Evolutionary conservation across 768 basidiomycete genomes (phyloP).

Genomic region (Lepiota subincarnata): DNA sequence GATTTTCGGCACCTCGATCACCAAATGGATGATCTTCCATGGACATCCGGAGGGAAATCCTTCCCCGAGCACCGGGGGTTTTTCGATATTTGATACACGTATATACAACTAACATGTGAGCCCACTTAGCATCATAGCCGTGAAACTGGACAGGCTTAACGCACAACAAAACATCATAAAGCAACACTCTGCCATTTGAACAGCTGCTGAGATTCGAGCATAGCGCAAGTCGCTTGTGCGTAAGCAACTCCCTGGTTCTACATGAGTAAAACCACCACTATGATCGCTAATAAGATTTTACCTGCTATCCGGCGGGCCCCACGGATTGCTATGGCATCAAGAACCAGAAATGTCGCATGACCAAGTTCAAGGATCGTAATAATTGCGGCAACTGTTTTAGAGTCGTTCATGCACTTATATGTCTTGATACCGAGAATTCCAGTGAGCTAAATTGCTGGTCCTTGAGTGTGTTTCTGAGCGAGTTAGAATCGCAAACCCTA

Average conservation of each 20-base stretch:
- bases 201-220: slow-evolving; percentile 38
- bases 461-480: not conserved
- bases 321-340: slow-evolving; percentile 36
- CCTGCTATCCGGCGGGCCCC: slow-evolving; percentile 47
- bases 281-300: slow-evolving; percentile 15
- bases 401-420: slow-evolving; percentile 59
- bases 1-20: slow-evolving; percentile 22
- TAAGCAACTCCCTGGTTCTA: slow-evolving; percentile 43
- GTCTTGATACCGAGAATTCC: slow-evolving; percentile 65
- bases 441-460: slow-evolving; percentile 38
- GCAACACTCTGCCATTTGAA: slow-evolving; percentile 50
- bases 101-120: slow-evolving; percentile 38
- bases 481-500: slow-evolving; percentile 15
- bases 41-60: slow-evolving; percentile 49
- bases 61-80: slow-evolving; percentile 47
- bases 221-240: slow-evolving; percentile 30
- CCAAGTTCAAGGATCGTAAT: slow-evolving; percentile 39
- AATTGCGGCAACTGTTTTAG: slow-evolving; percentile 45
- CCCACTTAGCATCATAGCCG: not conserved
- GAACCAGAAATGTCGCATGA: slow-evolving; percentile 35
- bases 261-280: slow-evolving; percentile 1
- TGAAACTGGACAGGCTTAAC: slow-evolving; percentile 19
- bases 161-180: slow-evolving; percentile 60
- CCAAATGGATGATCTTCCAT: slow-evolving; percentile 36
- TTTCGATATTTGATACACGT: slow-evolving; percentile 52